Base-by-base conservation (phyloP, 345 rosid species). In the Linum trigynum region DNA sequence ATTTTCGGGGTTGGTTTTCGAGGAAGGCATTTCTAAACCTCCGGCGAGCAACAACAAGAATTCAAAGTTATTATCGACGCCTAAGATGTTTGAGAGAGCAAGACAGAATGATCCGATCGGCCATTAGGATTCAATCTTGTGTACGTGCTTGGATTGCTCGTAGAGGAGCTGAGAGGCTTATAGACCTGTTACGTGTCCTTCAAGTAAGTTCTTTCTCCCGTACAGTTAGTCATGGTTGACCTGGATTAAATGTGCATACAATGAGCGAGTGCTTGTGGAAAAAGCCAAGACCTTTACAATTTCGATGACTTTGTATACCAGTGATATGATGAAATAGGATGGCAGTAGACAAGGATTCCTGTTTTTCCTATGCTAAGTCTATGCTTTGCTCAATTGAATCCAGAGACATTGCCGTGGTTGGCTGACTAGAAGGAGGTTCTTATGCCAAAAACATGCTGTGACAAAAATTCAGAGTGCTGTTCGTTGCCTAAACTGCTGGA, bases 321-420 rank as follows among this genome's bases (percentile, higher is more conserved):
- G 51, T 45, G 51, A 23, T 23, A 4, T 45, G 51, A 5, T 2
- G 51, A 8, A 45, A 41, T 61, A 41, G 16, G 41, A 11, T 59
- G 38, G 9, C 39, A 12, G 35, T 38, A 7, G 8, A 16, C 38
- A 2, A 9, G 59, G 32, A 23, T 50, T 5, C 40, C 10, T 45
- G n/a, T 16, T 57, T n/a, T 17, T 17, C 9, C 15, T n/a, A 17
- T 23, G 60, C 6, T 57, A 4, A 57, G 61, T 51, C 40, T 51
- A 36, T 59, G 41, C 38, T 69, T 70, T 64, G 57, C 43, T 55
- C 43, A 61, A 61, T 51, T 58, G 57, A 64, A 42, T 78, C 57
- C 77, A 92, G 92, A 82, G 83, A 74, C 63, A 66, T 59, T 82
- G 71, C 67, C 89, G 85, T 62, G 84, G 86, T 69, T 81, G 88